Percentiles rank a stretch among this genome's conserved stretches.
phyloP scores from a whole-genome alignment of 208 protist species.

The Ichthyophonus hoferi region DNA sequence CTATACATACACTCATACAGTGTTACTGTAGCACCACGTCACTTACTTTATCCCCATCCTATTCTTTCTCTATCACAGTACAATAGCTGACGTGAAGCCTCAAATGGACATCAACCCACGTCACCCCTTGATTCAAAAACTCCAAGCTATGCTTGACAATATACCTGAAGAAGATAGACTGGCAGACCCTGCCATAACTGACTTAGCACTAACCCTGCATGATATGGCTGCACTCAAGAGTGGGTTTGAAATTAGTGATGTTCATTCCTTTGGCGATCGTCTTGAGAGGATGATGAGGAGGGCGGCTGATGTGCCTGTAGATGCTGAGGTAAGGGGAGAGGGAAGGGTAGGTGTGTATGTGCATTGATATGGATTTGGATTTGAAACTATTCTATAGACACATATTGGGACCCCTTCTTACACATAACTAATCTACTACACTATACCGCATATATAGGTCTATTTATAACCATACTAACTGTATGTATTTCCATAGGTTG shows the following conservation, averaged over 20 bases:
- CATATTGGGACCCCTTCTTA: too few species aligned
- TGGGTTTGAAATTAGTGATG: slow-evolving; percentile 70
- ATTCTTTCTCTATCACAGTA: slow-evolving; percentile 37
- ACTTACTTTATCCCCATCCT: too few species aligned
- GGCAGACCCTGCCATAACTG: slow-evolving; percentile 73
- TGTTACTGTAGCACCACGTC: too few species aligned
- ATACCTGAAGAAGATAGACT: slow-evolving; percentile 68
- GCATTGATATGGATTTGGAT: too few species aligned
- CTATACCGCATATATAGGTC: too few species aligned
- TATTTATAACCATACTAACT: too few species aligned
- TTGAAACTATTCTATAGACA: too few species aligned
- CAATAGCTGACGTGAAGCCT: slow-evolving; percentile 48
- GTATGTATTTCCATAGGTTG: too few species aligned
- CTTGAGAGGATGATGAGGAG: slow-evolving; percentile 11
- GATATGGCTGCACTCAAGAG: slow-evolving; percentile 80
- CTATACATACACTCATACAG: too few species aligned
- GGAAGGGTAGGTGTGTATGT: too few species aligned
- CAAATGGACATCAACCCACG: slow-evolving; percentile 95
- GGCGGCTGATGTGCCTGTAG: neutral
- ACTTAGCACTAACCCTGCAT: slow-evolving; percentile 87
- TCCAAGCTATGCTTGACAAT: slow-evolving; percentile 61
- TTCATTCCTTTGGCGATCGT: neutral
- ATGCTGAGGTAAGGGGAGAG: too few species aligned
- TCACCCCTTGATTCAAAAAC: slow-evolving; percentile 87
- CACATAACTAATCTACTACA: too few species aligned